Conservation (phyloP, 306 rosid genomes). For the Cicer cuneatum region DNA sequence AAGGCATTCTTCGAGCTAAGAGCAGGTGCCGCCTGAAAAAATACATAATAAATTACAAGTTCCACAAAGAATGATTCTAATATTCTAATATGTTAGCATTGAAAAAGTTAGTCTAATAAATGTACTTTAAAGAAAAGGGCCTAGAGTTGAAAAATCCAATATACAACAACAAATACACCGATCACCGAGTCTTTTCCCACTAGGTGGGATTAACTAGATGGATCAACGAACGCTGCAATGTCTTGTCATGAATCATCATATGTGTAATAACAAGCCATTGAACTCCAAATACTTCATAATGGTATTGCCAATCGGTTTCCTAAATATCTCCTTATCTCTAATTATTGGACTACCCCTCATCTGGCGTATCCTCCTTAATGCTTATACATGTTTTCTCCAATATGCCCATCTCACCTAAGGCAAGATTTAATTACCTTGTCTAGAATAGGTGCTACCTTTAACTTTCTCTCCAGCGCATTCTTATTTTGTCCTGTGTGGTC, state of each 20-base stretch:
- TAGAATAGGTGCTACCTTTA: background rate
- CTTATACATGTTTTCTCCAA: background rate
- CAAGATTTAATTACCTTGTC: background rate
- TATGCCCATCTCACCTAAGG: background rate
- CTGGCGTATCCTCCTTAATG: background rate
- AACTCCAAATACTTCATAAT: slow-evolving; percentile 8
- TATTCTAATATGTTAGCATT: slow-evolving; percentile 25
- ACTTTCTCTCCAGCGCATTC: background rate
- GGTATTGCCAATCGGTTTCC: background rate
- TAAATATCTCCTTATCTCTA: background rate
- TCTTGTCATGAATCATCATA: background rate
- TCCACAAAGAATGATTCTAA: slow-evolving; percentile 13
- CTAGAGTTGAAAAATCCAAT: background rate
- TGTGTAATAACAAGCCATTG: background rate
- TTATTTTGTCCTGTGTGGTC: background rate
- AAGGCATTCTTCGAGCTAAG: slow-evolving; percentile 67
- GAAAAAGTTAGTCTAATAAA: slow-evolving; percentile 23
- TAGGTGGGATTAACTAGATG: background rate
- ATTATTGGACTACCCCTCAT: background rate
- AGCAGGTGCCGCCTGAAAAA: slow-evolving; percentile 71
- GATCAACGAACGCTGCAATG: slow-evolving; percentile 15
- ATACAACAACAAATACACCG: background rate
- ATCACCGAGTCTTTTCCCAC: background rate
- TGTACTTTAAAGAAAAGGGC: slow-evolving; percentile 13
- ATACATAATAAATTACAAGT: slow-evolving; percentile 40